phyloP scores from a whole-genome alignment of 2,329 filamentous ascomycete genomes.

The Epichloe brachyelytri region DNA sequence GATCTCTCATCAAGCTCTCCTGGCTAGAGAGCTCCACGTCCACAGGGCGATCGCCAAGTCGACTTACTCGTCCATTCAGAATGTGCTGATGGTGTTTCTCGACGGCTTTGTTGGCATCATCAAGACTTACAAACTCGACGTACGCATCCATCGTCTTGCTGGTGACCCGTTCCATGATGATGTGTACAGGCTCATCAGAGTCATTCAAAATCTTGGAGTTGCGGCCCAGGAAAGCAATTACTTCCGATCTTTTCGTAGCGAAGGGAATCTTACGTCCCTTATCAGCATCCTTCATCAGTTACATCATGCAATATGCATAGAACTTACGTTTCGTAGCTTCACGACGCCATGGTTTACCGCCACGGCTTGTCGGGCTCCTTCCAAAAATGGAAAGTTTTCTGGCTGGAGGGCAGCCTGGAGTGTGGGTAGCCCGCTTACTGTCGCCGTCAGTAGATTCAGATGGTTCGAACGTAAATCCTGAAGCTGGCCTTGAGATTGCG shows the following conservation, averaged over 20 bases:
- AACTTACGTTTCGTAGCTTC: slow-evolving; percentile 37
- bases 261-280: slow-evolving; percentile 39
- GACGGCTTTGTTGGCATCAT: slow-evolving; percentile 41
- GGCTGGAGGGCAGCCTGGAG: slow-evolving; percentile 23
- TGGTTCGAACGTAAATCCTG: slow-evolving; percentile 18
- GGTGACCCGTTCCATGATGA: slow-evolving; percentile 51
- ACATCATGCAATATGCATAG: no score
- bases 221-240: slow-evolving; percentile 46
- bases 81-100: slow-evolving; percentile 30
- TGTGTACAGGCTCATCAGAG: slow-evolving; percentile 42
- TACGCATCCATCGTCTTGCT: slow-evolving; percentile 51
- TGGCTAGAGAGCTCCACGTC: slow-evolving; percentile 45
- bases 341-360: slow-evolving; percentile 30
- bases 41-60: slow-evolving; percentile 44
- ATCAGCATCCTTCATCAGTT: background rate
- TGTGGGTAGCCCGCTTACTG: slow-evolving; percentile 20
- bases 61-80: slow-evolving; percentile 27
- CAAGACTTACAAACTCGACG: slow-evolving; percentile 40
- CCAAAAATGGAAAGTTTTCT: slow-evolving; percentile 33
- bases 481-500: background rate
- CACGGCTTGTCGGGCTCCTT: slow-evolving; percentile 20
- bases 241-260: slow-evolving; percentile 36
- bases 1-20: slow-evolving; percentile 42
- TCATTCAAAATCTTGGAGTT: slow-evolving; percentile 43
- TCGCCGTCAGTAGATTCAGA: slow-evolving; percentile 24